Percentiles rank a stretch among this genome's conserved stretches.
These are phyloP conservation scores for Ustilago cynodontis DNA, from an alignment of 1,284 basidiomycete species.

Conservation along the genomic window DNA sequence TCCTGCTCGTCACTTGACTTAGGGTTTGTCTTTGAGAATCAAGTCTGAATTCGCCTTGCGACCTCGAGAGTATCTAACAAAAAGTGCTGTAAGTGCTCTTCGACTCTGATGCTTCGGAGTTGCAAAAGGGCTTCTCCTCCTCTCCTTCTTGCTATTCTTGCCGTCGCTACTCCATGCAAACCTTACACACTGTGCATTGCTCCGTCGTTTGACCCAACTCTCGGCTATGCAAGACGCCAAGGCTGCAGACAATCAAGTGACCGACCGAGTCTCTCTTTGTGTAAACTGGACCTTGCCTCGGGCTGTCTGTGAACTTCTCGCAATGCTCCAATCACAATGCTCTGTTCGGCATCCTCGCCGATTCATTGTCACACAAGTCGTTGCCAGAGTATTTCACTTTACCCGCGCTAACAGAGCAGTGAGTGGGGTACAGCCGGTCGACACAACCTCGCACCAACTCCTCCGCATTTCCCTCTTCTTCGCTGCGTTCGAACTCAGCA, in stretches of 20 bases:
- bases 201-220: neutral
- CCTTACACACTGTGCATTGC: neutral
- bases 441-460: neutral
- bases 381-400: neutral
- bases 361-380: neutral
- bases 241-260: conserved; percentile 5
- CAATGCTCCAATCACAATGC: neutral
- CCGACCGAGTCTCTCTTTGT: neutral
- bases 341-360: neutral
- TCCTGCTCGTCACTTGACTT: conserved; percentile 8
- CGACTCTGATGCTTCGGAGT: neutral
- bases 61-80: neutral
- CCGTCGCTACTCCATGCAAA: neutral
- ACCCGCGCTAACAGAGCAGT: too few relatives aligned
- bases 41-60: too few relatives aligned
- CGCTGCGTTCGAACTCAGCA: too few relatives aligned
- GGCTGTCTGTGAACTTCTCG: neutral
- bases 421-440: too few relatives aligned
- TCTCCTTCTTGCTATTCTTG: too few relatives aligned
- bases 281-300: neutral
- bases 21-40: too few relatives aligned
- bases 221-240: conserved; percentile 4
- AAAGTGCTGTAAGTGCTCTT: too few relatives aligned
- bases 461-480: neutral
- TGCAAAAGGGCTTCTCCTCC: too few relatives aligned